Conservation (phyloP, 164 flowering plant genomes). For the Echeveria elegans region DNA sequence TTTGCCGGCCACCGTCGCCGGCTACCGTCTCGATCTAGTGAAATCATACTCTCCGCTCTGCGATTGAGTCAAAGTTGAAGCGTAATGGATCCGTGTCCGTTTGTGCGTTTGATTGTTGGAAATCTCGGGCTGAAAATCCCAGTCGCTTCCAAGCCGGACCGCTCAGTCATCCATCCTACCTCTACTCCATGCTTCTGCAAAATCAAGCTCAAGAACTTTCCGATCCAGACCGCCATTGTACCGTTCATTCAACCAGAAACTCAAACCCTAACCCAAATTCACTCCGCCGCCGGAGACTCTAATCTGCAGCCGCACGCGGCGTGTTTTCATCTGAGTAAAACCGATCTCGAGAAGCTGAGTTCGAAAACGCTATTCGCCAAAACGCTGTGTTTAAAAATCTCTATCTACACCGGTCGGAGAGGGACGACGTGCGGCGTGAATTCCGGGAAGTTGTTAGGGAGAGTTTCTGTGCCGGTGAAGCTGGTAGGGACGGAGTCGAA, state of each 20-base stretch:
- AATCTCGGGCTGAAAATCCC: conserved; percentile 33
- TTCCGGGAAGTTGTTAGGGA: conserved; percentile 28
- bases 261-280: too few relatives aligned
- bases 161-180: conserved; percentile 16
- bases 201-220: conserved; percentile 32
- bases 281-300: conserved; percentile 8
- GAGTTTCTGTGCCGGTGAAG: conserved; percentile 25
- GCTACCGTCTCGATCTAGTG: background rate
- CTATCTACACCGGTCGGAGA: conserved; percentile 16
- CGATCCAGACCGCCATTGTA: conserved; percentile 22
- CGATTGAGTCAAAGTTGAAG: too few relatives aligned
- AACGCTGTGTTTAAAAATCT: conserved; percentile 14
- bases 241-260: conserved; percentile 14
- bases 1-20: background rate
- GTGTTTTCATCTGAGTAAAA: conserved; percentile 22
- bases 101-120: conserved; percentile 35
- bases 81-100: conserved; percentile 75
- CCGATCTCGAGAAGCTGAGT: conserved; percentile 22
- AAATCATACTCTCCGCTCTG: background rate
- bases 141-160: conserved; percentile 20
- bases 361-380: background rate
- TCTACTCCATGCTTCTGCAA: conserved; percentile 30
- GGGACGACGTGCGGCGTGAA: conserved; percentile 18
- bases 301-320: conserved; percentile 19
- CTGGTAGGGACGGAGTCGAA: conserved; percentile 16